Evolutionary conservation across 371 early-diverging fungal species (phyloP), one percentile per base, ranked within the genome.

Genomic region (Actinomucor elegans): DNA sequence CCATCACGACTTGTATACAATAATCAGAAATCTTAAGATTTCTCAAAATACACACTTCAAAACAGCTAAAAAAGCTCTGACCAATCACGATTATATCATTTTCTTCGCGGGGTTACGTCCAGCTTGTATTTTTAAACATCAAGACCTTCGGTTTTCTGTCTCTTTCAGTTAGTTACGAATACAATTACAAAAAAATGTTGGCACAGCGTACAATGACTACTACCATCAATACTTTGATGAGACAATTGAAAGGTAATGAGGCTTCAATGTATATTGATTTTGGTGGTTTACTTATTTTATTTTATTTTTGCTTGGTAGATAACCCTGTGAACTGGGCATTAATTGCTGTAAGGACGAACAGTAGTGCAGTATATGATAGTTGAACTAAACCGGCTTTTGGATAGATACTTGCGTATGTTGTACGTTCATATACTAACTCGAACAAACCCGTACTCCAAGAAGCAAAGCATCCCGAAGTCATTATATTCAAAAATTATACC

Each of bases 401-500:
- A 4, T 55, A 64, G 59, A 55, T 64, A 17, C 37, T 58, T 29
- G 38, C 47, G 4, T 63, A 53, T 53, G 31, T 63, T 1, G 32
- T 62, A 7, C 40, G 35, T 14, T 48, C 51, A 10, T 57, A 51
- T 11, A 37, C 49, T 9, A 52, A 24, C 2, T 23, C 48, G 7
- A 32, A 23, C 21, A 62, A 62, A 18, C 43, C 69, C 6, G 36
- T 49, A 1, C 15, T 42, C 12, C 55, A 67, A 36, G 40, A 61
- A 18, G 62, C 73, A 15, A 67, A 73, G 42, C 78, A 78, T 57
- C 75, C 82, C 36, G 79, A 80, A 20, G 79, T 83, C 0, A 69
- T 84, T 34, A 75, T 84, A 4, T 78, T 88, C 31, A 67, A 75
- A 56, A 73, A 82, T 38, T 93, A 83, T 55, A 90, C 91, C 0